Percentiles rank a stretch among this genome's conserved stretches.
phyloP scores from a whole-genome alignment of 163 green algal genomes.

The Scenedesmus sp. region DNA sequence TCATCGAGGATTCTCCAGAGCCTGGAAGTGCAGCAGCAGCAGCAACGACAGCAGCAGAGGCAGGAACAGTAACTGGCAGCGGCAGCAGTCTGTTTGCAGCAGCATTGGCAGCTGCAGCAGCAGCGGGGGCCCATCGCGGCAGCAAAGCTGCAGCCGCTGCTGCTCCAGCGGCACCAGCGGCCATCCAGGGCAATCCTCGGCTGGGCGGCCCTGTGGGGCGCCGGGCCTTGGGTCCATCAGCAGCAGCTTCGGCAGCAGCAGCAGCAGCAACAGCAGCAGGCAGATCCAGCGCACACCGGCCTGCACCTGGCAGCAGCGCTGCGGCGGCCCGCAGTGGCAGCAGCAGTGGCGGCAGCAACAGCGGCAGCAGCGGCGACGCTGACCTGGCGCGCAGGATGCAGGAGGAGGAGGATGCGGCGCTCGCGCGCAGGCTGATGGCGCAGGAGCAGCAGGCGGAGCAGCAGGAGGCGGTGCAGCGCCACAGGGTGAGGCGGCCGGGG shows the following conservation, averaged over 20 bases:
- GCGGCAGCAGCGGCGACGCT: conserved; percentile 26
- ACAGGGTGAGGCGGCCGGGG: not conserved
- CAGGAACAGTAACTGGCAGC: not conserved
- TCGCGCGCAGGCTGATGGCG: conserved; percentile 40
- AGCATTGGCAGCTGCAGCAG: not conserved
- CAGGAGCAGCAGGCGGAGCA: conserved; percentile 20
- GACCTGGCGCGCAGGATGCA: conserved; percentile 18
- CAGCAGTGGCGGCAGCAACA: conserved; percentile 23
- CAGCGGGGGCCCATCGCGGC: no score
- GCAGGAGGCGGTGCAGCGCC: not conserved
- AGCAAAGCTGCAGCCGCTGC: not conserved
- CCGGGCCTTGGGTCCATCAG: not conserved
- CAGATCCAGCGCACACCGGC: not conserved
- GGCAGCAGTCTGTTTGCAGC: not conserved
- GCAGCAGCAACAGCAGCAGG: conserved; percentile 28
- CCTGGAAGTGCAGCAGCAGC: not conserved
- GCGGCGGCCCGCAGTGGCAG: not conserved
- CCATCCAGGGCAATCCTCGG: not conserved
- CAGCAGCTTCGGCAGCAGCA: not conserved
- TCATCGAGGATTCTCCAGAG: not conserved
- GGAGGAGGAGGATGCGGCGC: conserved; percentile 51
- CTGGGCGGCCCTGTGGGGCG: not conserved
- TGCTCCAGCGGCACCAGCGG: not conserved
- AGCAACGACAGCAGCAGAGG: not conserved
- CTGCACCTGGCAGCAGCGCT: not conserved